Evolutionary conservation across 2,329 filamentous ascomycete genomes (phyloP).

Genomic region (Claviceps africana): DNA sequence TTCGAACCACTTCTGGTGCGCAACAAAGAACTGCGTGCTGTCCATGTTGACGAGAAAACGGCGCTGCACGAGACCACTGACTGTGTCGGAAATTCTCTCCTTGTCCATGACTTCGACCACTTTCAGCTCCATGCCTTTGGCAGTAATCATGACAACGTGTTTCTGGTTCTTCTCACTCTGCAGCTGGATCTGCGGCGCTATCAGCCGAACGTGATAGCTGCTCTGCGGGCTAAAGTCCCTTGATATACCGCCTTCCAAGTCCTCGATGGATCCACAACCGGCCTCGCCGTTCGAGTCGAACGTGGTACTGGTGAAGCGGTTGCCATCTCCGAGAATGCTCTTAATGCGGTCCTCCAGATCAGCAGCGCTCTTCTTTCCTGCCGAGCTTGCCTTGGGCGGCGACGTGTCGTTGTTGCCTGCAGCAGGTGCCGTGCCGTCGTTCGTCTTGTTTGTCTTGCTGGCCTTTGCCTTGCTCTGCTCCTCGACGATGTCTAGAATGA

Average conservation of each 20-base stretch:
- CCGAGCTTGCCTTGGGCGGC: slow-evolving; percentile 24
- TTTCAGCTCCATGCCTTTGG: slow-evolving; percentile 96
- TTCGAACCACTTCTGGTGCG: slow-evolving; percentile 79
- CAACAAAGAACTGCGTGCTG: slow-evolving; percentile 95
- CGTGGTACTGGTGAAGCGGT: slow-evolving; percentile 50
- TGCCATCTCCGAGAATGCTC: slow-evolving; percentile 71
- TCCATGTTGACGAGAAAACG: slow-evolving; percentile 94
- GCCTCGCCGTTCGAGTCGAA: slow-evolving; percentile 20
- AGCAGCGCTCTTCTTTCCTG: slow-evolving; percentile 43
- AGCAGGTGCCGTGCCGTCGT: slow-evolving; percentile 6
- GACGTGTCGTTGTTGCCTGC: slow-evolving; percentile 17
- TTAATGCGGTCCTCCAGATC: slow-evolving; percentile 76
- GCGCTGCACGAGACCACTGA: slow-evolving; percentile 88
- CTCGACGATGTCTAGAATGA: slow-evolving; percentile 93
- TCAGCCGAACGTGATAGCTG: slow-evolving; percentile 85
- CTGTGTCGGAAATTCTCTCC: slow-evolving; percentile 75
- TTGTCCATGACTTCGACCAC: slow-evolving; percentile 98
- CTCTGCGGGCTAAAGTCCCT: slow-evolving; percentile 83
- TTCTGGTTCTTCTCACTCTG: slow-evolving; percentile 98
- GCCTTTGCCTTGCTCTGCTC: slow-evolving; percentile 67
- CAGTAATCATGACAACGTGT: slow-evolving; percentile 89
- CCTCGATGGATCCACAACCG: slow-evolving; percentile 34
- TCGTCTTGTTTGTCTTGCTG: slow-evolving; percentile 14
- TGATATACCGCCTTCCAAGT: slow-evolving; percentile 63
- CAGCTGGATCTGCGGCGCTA: slow-evolving; percentile 93